A percentile compares a stretch with the other conserved stretches of the same genome.
Conservation (phyloP, 768 basidiomycete genomes). For the Lactarius trivialis region DNA sequence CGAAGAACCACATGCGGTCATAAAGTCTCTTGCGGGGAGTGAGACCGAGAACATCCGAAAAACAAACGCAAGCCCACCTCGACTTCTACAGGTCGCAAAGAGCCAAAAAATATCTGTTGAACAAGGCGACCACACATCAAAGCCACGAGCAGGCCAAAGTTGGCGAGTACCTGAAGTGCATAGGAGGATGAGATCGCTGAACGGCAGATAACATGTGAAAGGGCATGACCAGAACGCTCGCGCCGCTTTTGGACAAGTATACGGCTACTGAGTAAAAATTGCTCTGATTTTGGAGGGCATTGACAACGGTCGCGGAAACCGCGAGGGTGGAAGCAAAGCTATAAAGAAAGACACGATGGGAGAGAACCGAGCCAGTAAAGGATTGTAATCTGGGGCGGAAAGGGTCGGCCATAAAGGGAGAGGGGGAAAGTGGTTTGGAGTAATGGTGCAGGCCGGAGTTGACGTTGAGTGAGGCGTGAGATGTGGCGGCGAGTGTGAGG, state of each 20-base stretch:
- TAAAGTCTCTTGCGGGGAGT: conserved; percentile 72
- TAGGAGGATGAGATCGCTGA: not conserved
- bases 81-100: conserved; percentile 78
- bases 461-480: not conserved
- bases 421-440: not conserved
- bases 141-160: conserved; percentile 77
- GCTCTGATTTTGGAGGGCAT: conserved; percentile 74
- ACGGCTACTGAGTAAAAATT: conserved; percentile 96
- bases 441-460: not conserved
- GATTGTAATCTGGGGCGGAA: conserved; percentile 48
- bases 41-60: not conserved
- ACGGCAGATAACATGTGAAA: not conserved
- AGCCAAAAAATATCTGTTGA: conserved; percentile 88
- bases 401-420: conserved; percentile 33
- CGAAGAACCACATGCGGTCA: conserved; percentile 94
- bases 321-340: conserved; percentile 57
- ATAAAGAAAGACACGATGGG: conserved; percentile 67
- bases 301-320: conserved; percentile 65
- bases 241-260: conserved; percentile 85
- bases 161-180: conserved; percentile 68
- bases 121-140: conserved; percentile 69
- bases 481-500: not conserved
- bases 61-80: conserved; percentile 51
- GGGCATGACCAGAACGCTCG: conserved; percentile 76
- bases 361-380: conserved; percentile 44